Evolutionary conservation across 2,329 filamentous ascomycete species (phyloP).

Genomic region (Claviceps lovelessii): DNA sequence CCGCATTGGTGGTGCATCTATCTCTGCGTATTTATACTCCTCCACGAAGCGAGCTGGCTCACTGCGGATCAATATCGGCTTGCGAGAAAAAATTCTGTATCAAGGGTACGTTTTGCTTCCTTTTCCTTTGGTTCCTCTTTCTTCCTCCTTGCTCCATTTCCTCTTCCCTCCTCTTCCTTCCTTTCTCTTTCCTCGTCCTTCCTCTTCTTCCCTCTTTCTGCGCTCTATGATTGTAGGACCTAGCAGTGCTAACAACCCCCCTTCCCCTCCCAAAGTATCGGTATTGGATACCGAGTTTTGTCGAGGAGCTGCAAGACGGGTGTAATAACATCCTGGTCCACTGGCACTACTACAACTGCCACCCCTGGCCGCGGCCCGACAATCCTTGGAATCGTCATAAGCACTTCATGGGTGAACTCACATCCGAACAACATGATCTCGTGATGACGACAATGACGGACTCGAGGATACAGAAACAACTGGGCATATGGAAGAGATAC

Average conservation of each 20-base stretch:
- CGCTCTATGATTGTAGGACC: too few relatives aligned
- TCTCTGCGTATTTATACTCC: slow-evolving; percentile 25
- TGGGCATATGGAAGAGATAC: slow-evolving; percentile 13
- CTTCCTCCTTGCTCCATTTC: background rate
- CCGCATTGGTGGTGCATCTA: slow-evolving; percentile 22
- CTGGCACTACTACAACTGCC: slow-evolving; percentile 37
- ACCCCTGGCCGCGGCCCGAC: slow-evolving; percentile 12
- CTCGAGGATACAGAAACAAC: slow-evolving; percentile 11
- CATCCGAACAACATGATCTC: slow-evolving; percentile 18
- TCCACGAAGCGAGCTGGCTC: slow-evolving; percentile 26
- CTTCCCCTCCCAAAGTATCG: slow-evolving; percentile 11
- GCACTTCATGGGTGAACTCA: slow-evolving; percentile 17
- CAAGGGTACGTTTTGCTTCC: background rate
- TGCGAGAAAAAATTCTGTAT: slow-evolving; percentile 12
- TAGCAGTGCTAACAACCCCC: background rate
- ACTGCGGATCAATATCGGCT: slow-evolving; percentile 29
- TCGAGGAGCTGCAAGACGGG: slow-evolving; percentile 29
- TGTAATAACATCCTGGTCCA: slow-evolving; percentile 32
- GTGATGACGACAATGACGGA: slow-evolving; percentile 17
- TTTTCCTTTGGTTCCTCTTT: background rate
- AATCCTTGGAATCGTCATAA: slow-evolving; percentile 15
- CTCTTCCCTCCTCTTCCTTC: background rate
- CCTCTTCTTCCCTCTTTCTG: background rate
- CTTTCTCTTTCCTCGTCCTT: background rate
- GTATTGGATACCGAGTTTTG: slow-evolving; percentile 26